These are phyloP conservation scores for Ceratocystis lukuohia DNA, from an alignment of 2,329 filamentous ascomycete genomes.

Conservation along the genomic window DNA sequence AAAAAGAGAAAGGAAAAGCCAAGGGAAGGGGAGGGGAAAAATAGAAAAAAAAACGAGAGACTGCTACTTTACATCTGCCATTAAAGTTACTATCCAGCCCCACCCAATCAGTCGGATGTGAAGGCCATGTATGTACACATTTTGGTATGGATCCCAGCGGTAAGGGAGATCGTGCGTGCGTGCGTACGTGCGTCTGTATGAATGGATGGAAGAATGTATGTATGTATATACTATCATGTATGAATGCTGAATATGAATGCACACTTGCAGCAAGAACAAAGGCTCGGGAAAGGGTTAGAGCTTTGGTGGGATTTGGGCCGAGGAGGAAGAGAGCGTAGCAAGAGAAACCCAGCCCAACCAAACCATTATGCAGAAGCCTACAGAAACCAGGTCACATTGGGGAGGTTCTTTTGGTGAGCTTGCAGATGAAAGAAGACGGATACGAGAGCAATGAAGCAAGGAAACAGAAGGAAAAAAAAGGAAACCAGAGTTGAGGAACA, in stretches of 20 bases:
- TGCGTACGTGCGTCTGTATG: background rate
- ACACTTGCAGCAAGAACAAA: background rate
- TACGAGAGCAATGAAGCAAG: background rate
- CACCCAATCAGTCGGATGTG: background rate
- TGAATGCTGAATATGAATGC: too few species aligned
- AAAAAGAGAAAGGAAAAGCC: background rate
- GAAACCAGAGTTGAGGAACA: background rate
- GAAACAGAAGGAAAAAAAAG: background rate
- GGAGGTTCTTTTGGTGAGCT: background rate
- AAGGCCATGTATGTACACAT: constrained; percentile 1
- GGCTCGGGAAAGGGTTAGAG: background rate
- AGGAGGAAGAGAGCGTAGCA: background rate
- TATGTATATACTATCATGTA: background rate
- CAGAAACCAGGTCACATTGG: background rate
- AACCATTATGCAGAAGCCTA: background rate
- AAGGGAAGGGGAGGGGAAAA: background rate
- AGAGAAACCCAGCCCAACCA: background rate
- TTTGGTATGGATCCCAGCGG: constrained; percentile 4
- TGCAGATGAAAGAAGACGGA: background rate
- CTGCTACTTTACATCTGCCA: background rate
- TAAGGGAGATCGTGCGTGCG: background rate
- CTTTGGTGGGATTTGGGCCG: background rate
- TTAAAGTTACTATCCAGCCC: background rate
- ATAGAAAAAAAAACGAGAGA: background rate
- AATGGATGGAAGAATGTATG: background rate